Evolutionary conservation across 106 monocot species (phyloP).

Genomic region (Dioscorea zingiberensis): DNA sequence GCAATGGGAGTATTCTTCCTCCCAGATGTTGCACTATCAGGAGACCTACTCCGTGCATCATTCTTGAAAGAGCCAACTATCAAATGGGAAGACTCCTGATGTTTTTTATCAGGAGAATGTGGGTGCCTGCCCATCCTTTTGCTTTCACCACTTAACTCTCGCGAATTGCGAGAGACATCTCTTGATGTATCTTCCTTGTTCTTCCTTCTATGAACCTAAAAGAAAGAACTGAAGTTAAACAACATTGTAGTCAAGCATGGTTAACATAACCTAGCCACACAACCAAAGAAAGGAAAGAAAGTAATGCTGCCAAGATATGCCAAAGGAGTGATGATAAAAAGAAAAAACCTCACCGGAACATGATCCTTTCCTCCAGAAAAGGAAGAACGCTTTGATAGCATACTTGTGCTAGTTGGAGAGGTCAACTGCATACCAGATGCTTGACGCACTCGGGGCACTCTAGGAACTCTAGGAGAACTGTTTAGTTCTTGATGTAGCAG

Average conservation of each 20-base stretch:
- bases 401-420: constrained; percentile 40
- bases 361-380: constrained; percentile 63
- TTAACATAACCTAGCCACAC: background rate
- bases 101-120: constrained; percentile 28
- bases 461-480: constrained; percentile 95
- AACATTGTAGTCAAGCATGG: background rate
- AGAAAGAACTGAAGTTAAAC: background rate
- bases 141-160: constrained; percentile 31
- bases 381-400: constrained; percentile 78
- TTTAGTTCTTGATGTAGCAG: constrained; percentile 97
- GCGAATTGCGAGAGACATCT: constrained; percentile 39
- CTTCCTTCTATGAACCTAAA: constrained; percentile 68
- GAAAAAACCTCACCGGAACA: constrained; percentile 26
- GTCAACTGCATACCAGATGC: constrained; percentile 35
- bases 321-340: background rate
- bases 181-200: constrained; percentile 51
- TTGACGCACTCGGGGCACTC: constrained; percentile 77
- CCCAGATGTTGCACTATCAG: constrained; percentile 18
- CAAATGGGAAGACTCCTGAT: constrained; percentile 16
- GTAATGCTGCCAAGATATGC: background rate
- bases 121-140: constrained; percentile 25
- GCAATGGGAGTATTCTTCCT: constrained; percentile 27
- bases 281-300: background rate
- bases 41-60: constrained; percentile 26
- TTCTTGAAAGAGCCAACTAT: constrained; percentile 30